Conservation (phyloP, 2,329 filamentous ascomycete species). For the Ascosphaera apis region DNA sequence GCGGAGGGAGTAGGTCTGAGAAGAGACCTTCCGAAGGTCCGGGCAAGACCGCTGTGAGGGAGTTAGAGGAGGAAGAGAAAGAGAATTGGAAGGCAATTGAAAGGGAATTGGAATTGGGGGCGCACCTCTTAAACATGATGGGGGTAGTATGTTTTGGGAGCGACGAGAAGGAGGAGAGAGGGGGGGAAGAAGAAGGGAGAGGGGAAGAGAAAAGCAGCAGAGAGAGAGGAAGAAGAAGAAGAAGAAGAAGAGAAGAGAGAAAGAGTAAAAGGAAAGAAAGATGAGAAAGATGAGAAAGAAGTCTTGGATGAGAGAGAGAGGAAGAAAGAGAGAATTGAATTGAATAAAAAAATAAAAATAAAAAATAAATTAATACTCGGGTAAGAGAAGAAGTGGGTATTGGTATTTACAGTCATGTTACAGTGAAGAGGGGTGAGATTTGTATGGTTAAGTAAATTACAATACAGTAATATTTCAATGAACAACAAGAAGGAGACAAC, state of each 20-base stretch:
- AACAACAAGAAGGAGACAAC: no score
- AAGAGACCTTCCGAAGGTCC: constrained; percentile 37
- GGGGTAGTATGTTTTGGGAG: constrained; percentile 3
- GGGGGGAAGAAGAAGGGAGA: constrained; percentile 14
- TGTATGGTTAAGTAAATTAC: no score
- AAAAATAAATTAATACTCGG: no score
- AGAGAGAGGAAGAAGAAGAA: constrained; percentile 8
- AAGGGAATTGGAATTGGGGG: constrained; percentile 7
- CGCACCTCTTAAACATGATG: constrained; percentile 39
- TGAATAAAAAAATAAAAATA: no score
- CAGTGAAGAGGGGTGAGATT: no score
- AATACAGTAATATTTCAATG: no score
- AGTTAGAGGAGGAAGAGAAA: constrained; percentile 4
- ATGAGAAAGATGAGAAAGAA: no score
- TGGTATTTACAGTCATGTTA: no score
- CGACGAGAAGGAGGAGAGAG: constrained; percentile 24
- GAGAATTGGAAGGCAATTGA: constrained; percentile 5
- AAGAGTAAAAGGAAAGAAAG: constrained; percentile 12
- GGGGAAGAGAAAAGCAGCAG: constrained; percentile 12
- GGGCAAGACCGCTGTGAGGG: constrained; percentile 36
- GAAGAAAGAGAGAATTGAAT: no score
- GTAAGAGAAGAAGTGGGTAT: no score
- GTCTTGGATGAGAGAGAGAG: no score
- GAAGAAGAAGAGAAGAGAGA: constrained; percentile 9
- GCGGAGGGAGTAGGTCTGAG: constrained; percentile 32